A percentile compares a stretch with the other conserved stretches of the same genome.
phyloP scores from a whole-genome alignment of 352 stramenopile species.

The Phytophthora crassamura region DNA sequence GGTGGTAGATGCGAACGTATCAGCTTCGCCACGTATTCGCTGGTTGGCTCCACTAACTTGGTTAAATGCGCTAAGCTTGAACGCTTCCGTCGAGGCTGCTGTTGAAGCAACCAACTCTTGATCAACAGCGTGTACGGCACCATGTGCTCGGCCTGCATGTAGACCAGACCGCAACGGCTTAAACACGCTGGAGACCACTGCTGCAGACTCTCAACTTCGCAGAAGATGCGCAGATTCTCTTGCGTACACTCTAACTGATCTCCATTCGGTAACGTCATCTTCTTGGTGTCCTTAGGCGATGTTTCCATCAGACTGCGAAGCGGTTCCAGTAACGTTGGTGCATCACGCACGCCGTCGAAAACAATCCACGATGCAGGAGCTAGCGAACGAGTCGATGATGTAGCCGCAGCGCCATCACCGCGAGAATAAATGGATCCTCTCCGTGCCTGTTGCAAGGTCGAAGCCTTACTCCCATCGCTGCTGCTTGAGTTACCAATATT shows the following conservation, averaged over 20 bases:
- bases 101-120: conserved; percentile 60
- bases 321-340: conserved; percentile 46
- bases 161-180: conserved; percentile 64
- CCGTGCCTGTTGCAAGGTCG: conserved; percentile 7
- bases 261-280: conserved; percentile 56
- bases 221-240: conserved; percentile 54
- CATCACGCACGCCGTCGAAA: conserved; percentile 55
- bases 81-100: conserved; percentile 22
- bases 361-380: conserved; percentile 60
- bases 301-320: conserved; percentile 40
- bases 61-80: conserved; percentile 22
- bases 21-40: conserved; percentile 48
- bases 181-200: conserved; percentile 62
- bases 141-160: conserved; percentile 54
- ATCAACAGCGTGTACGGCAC: conserved; percentile 72
- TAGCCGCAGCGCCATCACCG: background rate
- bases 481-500: conserved; percentile 12
- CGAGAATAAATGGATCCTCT: conserved; percentile 9
- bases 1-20: conserved; percentile 51
- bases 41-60: conserved; percentile 19
- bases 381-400: conserved; percentile 18
- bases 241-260: conserved; percentile 58
- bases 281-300: conserved; percentile 20
- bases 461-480: conserved; percentile 1
- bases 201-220: conserved; percentile 54